Evolutionary conservation across 139 green algal species (phyloP), one percentile per base, ranked within the genome.

Genomic region (Chlorella vulgaris): DNA sequence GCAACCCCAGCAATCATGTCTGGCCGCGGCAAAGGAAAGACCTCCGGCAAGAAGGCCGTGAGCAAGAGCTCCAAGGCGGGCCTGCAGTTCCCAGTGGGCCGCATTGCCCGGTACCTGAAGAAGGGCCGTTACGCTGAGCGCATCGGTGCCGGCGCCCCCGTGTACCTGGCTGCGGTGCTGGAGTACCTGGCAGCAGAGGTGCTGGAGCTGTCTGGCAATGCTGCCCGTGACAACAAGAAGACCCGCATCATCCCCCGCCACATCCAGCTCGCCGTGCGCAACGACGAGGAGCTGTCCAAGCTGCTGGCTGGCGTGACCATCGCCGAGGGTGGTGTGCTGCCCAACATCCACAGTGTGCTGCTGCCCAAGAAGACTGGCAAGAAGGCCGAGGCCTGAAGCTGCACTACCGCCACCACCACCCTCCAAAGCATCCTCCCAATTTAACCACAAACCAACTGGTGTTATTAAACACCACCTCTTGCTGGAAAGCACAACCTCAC

Each of bases 271-370:
- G 93, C 95, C 43, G 92, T 98, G 74, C 88, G 93, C 80, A 98
- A 98, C 80, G 94, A 98, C 22, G 94, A 98, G 91, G 95, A 98
- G 92, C 92, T 98, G 80, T 87, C 74, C 91, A 98, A 98, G 92
- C 92, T 98, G 79, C 89, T 97, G 7, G 88, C 88, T 33, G 83
- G 78, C 35, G 93, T 95, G 28, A 96, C 93, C 76, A 96, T 97
- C 79, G 89, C 93, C 26, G 69, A 89, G 47, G 93, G 93, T 71
- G 93, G 93, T 88, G 93, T 97, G 40, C 84, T 97, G 71, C 93
- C 93, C 84, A 97, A 96, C 91, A 97, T 97, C 87, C 93, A 97
- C 85, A 86, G 80, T 28, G 92, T 97, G 38, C 86, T 97, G 51
- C 89, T 97, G 69, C 92, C 92, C 62, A 96, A 97, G 93, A 96